These are phyloP conservation scores for Penicillium salamii DNA, from an alignment of 495 filamentous ascomycete genomes.

Conservation along the genomic window DNA sequence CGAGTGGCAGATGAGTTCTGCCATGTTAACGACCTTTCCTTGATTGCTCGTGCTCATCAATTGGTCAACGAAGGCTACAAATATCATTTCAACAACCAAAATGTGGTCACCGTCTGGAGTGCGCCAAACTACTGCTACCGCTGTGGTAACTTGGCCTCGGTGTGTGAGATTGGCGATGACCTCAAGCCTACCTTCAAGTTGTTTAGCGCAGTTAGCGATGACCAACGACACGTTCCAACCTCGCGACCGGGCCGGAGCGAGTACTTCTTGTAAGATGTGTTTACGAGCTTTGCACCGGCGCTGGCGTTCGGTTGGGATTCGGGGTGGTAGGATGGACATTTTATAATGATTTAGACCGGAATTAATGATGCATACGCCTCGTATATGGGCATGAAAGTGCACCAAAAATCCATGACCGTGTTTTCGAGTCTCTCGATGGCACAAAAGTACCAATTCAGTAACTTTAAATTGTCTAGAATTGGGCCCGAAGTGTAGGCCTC, in stretches of 20 bases:
- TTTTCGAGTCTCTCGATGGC: background rate
- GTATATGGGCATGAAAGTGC: background rate
- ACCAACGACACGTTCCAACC: conserved; percentile 80
- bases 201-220: conserved; percentile 90
- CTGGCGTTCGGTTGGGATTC: conserved; percentile 35
- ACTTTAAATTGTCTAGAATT: too few species aligned
- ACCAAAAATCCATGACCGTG: background rate
- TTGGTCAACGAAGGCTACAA: conserved; percentile 98
- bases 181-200: conserved; percentile 87
- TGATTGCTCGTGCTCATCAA: conserved; percentile 95
- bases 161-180: conserved; percentile 88
- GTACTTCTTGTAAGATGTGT: conserved; percentile 80
- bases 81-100: conserved; percentile 92
- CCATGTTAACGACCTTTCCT: conserved; percentile 90
- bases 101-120: conserved; percentile 98
- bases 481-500: too few species aligned
- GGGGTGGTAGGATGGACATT: conserved; percentile 26
- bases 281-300: conserved; percentile 36
- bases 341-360: conserved; percentile 39
- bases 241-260: conserved; percentile 80
- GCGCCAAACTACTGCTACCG: conserved; percentile 99
- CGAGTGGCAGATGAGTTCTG: conserved; percentile 99
- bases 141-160: conserved; percentile 94
- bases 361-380: conserved; percentile 26
- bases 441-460: too few species aligned